Conservation (phyloP, 2,329 filamentous ascomycete genomes). For the Aulographum hederae region DNA sequence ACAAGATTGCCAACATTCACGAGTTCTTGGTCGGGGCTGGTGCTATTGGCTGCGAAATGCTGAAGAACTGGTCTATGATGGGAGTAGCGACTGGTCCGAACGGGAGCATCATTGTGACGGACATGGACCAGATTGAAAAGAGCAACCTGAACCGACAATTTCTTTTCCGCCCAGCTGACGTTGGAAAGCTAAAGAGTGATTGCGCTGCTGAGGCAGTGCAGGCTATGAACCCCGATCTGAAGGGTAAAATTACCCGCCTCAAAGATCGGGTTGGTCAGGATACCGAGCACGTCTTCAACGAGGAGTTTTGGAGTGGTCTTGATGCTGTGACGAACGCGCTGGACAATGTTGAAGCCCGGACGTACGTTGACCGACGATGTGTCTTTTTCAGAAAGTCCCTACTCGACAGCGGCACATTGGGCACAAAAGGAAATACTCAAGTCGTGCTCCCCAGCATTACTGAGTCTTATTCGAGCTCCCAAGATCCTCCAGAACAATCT, state of each 20-base stretch:
- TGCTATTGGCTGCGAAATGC: conserved; percentile 95
- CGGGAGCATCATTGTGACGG: conserved; percentile 80
- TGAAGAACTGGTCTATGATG: conserved; percentile 99
- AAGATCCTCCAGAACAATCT: conserved; percentile 93
- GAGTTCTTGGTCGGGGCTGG: conserved; percentile 93
- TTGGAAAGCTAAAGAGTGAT: conserved; percentile 92
- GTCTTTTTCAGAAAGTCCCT: conserved; percentile 97
- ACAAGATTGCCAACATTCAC: conserved; percentile 77
- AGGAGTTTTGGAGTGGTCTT: conserved; percentile 71
- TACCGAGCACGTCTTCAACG: conserved; percentile 87
- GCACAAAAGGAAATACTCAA: conserved; percentile 96
- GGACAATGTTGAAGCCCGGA: conserved; percentile 92
- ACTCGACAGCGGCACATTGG: conserved; percentile 91
- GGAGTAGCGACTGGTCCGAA: conserved; percentile 76
- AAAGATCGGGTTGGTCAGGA: conserved; percentile 83
- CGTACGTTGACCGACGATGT: conserved; percentile 88
- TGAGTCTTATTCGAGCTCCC: conserved; percentile 92
- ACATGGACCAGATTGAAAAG: conserved; percentile 98
- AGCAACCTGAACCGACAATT: conserved; percentile 98
- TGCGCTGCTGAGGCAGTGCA: conserved; percentile 79
- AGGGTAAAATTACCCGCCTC: conserved; percentile 67
- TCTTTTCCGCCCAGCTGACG: conserved; percentile 82
- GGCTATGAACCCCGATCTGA: conserved; percentile 85
- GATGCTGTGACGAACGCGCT: conserved; percentile 93
- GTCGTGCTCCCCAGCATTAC: conserved; percentile 82